A percentile compares a stretch with the other conserved stretches of the same genome.
These are phyloP conservation scores for Pichia manshurica DNA, from an alignment of 805 yeast genomes.

Conservation along the genomic window DNA sequence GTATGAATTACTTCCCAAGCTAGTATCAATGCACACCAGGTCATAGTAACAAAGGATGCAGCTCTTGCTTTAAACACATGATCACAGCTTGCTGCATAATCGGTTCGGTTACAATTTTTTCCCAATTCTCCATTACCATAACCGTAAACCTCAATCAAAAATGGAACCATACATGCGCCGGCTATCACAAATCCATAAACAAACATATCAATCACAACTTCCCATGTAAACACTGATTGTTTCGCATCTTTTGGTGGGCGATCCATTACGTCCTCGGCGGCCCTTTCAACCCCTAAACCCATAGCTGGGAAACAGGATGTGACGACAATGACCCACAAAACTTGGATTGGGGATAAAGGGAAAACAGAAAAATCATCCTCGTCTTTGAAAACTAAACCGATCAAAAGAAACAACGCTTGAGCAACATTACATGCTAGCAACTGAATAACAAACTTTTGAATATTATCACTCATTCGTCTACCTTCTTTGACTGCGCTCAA, in stretches of 20 bases:
- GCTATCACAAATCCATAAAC: constrained; percentile 75
- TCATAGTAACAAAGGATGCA: constrained; percentile 71
- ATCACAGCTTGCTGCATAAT: constrained; percentile 42
- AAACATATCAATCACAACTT: constrained; percentile 61
- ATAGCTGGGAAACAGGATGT: constrained; percentile 81
- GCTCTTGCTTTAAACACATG: constrained; percentile 72
- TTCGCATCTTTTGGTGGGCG: constrained; percentile 56
- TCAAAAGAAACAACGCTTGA: constrained; percentile 60
- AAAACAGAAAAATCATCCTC: constrained; percentile 63
- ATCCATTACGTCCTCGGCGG: constrained; percentile 57
- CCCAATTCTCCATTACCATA: constrained; percentile 65
- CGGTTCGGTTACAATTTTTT: constrained; percentile 46
- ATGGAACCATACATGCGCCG: constrained; percentile 57
- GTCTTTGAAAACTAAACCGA: constrained; percentile 71
- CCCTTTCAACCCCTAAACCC: constrained; percentile 70
- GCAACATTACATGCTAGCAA: constrained; percentile 68
- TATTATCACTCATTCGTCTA: constrained; percentile 70
- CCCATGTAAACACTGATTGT: constrained; percentile 57
- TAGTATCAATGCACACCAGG: constrained; percentile 76
- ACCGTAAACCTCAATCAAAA: constrained; percentile 62
- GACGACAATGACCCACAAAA: constrained; percentile 71
- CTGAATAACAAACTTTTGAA: constrained; percentile 73
- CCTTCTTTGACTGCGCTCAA: constrained; percentile 77
- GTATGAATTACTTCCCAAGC: constrained; percentile 84
- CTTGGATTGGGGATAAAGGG: constrained; percentile 77